These are phyloP conservation scores for Cryptococcus sp. DNA, from an alignment of 1,284 basidiomycete genomes.

Conservation along the genomic window DNA sequence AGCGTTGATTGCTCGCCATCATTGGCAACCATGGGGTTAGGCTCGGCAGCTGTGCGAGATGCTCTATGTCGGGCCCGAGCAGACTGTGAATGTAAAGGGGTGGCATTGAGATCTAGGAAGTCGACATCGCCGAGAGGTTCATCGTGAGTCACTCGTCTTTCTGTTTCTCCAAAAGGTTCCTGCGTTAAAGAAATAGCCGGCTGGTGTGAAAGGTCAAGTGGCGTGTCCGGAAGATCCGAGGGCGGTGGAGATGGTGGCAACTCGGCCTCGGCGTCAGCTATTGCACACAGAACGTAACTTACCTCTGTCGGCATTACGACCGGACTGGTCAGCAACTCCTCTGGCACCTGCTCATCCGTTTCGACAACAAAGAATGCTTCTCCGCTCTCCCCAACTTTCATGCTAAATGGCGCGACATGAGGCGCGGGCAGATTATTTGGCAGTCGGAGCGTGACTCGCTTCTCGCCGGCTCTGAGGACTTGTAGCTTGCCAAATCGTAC, in stretches of 20 bases:
- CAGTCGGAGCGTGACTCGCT: slow-evolving; percentile 83
- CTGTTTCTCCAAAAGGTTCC: slow-evolving; percentile 50
- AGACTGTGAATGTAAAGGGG: slow-evolving; percentile 17
- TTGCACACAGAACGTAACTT: slow-evolving; percentile 11
- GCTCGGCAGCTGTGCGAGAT: slow-evolving; percentile 16
- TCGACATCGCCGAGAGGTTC: slow-evolving; percentile 43
- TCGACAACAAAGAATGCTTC: slow-evolving; percentile 99
- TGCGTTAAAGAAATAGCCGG: slow-evolving; percentile 31
- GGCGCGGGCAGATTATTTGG: slow-evolving; percentile 52
- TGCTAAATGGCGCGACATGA: slow-evolving; percentile 72
- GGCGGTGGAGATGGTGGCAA: slow-evolving; percentile 15
- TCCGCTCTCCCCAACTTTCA: slow-evolving; percentile 99
- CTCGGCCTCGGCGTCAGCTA: slow-evolving; percentile 4
- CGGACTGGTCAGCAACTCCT: slow-evolving; percentile 91
- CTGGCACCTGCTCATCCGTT: slow-evolving; percentile 90
- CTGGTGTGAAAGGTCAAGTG: background rate
- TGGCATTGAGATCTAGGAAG: slow-evolving; percentile 51
- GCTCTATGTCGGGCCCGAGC: background rate
- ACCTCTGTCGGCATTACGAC: slow-evolving; percentile 61
- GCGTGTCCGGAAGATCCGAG: slow-evolving; percentile 9
- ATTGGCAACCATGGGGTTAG: slow-evolving; percentile 42
- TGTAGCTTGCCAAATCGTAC: slow-evolving; percentile 98
- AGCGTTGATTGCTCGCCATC: slow-evolving; percentile 29
- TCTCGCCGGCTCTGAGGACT: slow-evolving; percentile 89
- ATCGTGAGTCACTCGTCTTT: slow-evolving; percentile 27